A percentile compares a stretch with the other conserved stretches of the same genome.
These are phyloP conservation scores for Pseudocercospora macadamiae DNA, from an alignment of 2,329 filamentous ascomycete species.

Conservation along the genomic window DNA sequence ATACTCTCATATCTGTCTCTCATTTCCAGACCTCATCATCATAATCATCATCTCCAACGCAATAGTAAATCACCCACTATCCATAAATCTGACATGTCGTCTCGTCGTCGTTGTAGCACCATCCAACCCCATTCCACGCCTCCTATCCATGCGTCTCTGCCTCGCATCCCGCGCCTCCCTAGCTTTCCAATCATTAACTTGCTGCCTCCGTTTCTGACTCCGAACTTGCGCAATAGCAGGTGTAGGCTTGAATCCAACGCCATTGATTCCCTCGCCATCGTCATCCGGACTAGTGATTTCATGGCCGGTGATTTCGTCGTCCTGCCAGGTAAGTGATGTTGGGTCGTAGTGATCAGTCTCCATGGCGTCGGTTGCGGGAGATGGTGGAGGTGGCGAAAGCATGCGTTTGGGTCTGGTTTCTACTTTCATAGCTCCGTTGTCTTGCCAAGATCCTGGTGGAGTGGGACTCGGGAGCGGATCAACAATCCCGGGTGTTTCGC, in stretches of 20 bases:
- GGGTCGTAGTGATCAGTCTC: slow-evolving; percentile 7
- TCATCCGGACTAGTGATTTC: slow-evolving; percentile 58
- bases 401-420: slow-evolving; percentile 21
- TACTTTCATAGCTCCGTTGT: neutral
- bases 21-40: too few relatives aligned
- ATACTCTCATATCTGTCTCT: too few relatives aligned
- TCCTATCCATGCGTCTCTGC: slow-evolving; percentile 58
- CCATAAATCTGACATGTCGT: slow-evolving; percentile 3
- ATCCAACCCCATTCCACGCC: slow-evolving; percentile 31
- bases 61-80: neutral
- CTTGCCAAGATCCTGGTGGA: slow-evolving; percentile 4
- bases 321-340: slow-evolving; percentile 56
- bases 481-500: neutral
- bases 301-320: slow-evolving; percentile 65
- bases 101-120: neutral
- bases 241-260: slow-evolving; percentile 65
- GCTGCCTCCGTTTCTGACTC: slow-evolving; percentile 59
- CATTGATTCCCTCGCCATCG: slow-evolving; percentile 66
- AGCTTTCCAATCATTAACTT: slow-evolving; percentile 62
- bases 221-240: slow-evolving; percentile 61
- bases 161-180: slow-evolving; percentile 63
- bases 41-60: too few relatives aligned
- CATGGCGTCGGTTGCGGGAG: slow-evolving; percentile 11
- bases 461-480: slow-evolving; percentile 2
- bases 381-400: slow-evolving; percentile 18